phyloP scores from a whole-genome alignment of 208 protist genomes.

The Tetramitus jugosus region DNA sequence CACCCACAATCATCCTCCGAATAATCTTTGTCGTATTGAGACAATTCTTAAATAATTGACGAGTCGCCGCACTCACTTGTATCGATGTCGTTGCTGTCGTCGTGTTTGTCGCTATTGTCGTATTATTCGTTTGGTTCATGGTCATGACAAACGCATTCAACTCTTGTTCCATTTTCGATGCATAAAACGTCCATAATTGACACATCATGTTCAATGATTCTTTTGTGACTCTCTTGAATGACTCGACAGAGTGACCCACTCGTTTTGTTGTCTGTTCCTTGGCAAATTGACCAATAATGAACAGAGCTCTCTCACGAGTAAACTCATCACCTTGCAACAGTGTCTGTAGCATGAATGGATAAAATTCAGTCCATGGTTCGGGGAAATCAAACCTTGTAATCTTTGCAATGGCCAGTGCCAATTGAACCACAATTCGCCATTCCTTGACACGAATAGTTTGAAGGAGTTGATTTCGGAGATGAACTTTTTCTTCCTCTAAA shows the following conservation, averaged over 20 bases:
- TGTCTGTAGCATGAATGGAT: neutral
- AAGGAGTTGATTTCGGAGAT: neutral
- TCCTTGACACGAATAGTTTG: neutral
- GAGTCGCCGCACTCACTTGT: too few relatives aligned
- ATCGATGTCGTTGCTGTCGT: too few relatives aligned
- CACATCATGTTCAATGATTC: neutral
- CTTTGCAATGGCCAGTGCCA: neutral
- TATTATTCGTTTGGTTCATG: too few relatives aligned
- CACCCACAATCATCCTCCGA: too few relatives aligned
- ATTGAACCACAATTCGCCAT: neutral
- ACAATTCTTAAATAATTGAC: too few relatives aligned
- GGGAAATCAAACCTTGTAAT: conserved; percentile 17
- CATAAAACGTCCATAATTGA: neutral
- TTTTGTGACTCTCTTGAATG: neutral
- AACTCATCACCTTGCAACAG: neutral
- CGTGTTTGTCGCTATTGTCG: neutral
- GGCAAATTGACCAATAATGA: neutral
- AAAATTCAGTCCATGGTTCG: neutral
- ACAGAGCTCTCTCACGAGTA: neutral
- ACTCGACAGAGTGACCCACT: neutral
- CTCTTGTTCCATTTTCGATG: too few relatives aligned
- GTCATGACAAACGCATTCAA: too few relatives aligned
- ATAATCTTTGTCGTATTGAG: too few relatives aligned
- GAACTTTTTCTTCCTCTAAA: conserved; percentile 9
- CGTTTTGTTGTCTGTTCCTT: neutral